phyloP scores from a whole-genome alignment of 352 stramenopile species.

The Phytophthora pini region DNA sequence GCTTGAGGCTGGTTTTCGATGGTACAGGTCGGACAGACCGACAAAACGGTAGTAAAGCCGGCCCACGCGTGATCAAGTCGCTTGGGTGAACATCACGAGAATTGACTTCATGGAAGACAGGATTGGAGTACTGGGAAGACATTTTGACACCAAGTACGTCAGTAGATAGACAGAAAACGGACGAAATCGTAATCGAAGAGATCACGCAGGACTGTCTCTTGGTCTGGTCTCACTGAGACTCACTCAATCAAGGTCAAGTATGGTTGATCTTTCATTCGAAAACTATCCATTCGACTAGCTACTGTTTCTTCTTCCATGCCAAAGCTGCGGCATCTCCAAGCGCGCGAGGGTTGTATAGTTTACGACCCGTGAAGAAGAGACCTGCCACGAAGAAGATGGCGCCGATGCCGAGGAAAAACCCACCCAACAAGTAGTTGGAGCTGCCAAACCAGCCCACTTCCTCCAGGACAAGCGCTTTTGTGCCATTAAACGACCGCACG shows the following conservation, averaged over 20 bases:
- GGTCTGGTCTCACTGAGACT: too few relatives aligned
- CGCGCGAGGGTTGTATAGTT: slow-evolving; percentile 51
- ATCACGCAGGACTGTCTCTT: slow-evolving; percentile 19
- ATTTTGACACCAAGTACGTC: slow-evolving; percentile 18
- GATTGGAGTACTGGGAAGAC: not conserved
- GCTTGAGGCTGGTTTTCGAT: not conserved
- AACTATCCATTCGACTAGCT: slow-evolving; percentile 4
- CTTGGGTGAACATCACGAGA: slow-evolving; percentile 12
- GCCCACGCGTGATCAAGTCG: slow-evolving; percentile 16
- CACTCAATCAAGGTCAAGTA: not conserved
- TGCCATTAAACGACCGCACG: slow-evolving; percentile 65
- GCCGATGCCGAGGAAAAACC: slow-evolving; percentile 63
- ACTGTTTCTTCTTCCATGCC: slow-evolving; percentile 63
- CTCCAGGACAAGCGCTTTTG: slow-evolving; percentile 73
- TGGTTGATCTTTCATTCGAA: too few relatives aligned
- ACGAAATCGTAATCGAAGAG: slow-evolving; percentile 18
- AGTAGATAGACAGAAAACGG: slow-evolving; percentile 12
- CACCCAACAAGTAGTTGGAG: slow-evolving; percentile 58
- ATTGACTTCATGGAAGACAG: not conserved
- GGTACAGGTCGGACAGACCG: slow-evolving; percentile 4
- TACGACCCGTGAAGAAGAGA: slow-evolving; percentile 55
- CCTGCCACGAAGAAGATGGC: slow-evolving; percentile 57
- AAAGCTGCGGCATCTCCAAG: slow-evolving; percentile 61
- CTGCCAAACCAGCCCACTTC: slow-evolving; percentile 77
- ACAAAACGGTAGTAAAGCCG: not conserved